Evolutionary conservation across 768 basidiomycete species (phyloP), one percentile per base, ranked within the genome.

Genomic region (Amanita polypyramis): DNA sequence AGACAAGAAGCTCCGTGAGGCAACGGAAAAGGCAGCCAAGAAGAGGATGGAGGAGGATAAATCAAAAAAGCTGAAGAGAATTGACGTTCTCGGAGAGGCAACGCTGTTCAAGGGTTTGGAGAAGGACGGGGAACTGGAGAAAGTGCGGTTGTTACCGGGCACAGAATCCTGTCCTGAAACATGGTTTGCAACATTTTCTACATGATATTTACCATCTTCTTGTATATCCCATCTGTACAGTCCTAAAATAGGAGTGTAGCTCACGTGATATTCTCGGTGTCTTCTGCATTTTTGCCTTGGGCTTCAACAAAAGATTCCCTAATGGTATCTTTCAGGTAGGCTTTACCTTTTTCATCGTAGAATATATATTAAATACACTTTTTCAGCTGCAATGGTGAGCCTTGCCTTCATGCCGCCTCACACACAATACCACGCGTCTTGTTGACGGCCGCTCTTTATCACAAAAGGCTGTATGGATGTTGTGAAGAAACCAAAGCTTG

Each of bases 401-500:
- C n/a, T 14, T 15, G n/a, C n/a, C n/a, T n/a, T n/a, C n/a, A n/a
- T n/a, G n/a, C n/a, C n/a, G n/a, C n/a, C n/a, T n/a, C n/a, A n/a
- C 34, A 21, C 17, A 15, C 11, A 35, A 7, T 25, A 38, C 23
- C 9, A 12, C 25, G 19, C 33, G 12, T 20, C 9, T 35, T 27
- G 25, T 27, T 17, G 6, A 34, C 32, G 14, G 17, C 15, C 17
- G 4, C 19, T 17, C 14, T 4, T 44, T 46, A 29, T 10, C 20
- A 21, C 39, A 46, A 33, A 51, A 88, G 89, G 62, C 30, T 96
- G 93, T 62, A 68, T 74, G 44, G 93, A 96, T 55, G 82, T 90
- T 8, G 81, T 95, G 23, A 96, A 91, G 65, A 96, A 96, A 58
- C 93, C 93, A 10, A 92, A 93, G 62, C 75, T 96, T 1, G 90